Evolutionary conservation across 1,284 basidiomycete genomes (phyloP).

Genomic region (Xerocomus minutiporus): DNA sequence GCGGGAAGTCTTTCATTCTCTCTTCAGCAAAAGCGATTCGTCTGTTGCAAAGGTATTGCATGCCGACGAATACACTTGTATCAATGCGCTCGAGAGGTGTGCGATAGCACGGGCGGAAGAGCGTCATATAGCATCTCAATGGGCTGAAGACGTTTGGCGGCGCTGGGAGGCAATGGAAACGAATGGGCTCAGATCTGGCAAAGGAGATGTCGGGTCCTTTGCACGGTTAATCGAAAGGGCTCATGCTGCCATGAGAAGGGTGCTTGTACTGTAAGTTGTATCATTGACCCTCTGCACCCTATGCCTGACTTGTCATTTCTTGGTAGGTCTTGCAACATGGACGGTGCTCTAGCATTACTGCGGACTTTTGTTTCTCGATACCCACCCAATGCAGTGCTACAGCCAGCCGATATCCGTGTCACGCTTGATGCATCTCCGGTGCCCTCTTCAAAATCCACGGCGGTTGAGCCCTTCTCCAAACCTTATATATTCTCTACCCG

Average conservation of each 20-base stretch:
- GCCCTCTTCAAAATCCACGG: conserved; percentile 3
- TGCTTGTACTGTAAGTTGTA: conserved; percentile 52
- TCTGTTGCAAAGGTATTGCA: conserved; percentile 25
- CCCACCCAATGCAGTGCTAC: conserved; percentile 44
- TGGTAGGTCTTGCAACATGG: conserved; percentile 46
- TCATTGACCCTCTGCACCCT: background rate
- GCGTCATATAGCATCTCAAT: conserved; percentile 41
- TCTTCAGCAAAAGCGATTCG: conserved; percentile 35
- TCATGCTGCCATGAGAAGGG: conserved; percentile 60
- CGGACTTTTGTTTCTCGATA: conserved; percentile 55
- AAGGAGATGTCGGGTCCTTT: conserved; percentile 23
- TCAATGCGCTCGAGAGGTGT: conserved; percentile 69
- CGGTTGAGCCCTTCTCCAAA: conserved; percentile 31
- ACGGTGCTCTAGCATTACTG: conserved; percentile 50
- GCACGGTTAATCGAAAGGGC: conserved; percentile 55
- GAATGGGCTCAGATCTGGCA: conserved; percentile 20
- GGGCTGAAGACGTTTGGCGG: conserved; percentile 56
- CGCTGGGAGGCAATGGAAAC: conserved; percentile 50
- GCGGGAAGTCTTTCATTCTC: conserved; percentile 42
- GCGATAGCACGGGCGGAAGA: conserved; percentile 46
- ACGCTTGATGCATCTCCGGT: background rate
- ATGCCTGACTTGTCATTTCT: background rate
- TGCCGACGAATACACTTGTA: conserved; percentile 54
- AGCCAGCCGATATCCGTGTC: background rate
- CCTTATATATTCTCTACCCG: conserved; percentile 50